Percentiles rank a stretch among this genome's conserved stretches.
phyloP scores from a whole-genome alignment of 116 monocot genomes.

The Trichopus zeylanicus region DNA sequence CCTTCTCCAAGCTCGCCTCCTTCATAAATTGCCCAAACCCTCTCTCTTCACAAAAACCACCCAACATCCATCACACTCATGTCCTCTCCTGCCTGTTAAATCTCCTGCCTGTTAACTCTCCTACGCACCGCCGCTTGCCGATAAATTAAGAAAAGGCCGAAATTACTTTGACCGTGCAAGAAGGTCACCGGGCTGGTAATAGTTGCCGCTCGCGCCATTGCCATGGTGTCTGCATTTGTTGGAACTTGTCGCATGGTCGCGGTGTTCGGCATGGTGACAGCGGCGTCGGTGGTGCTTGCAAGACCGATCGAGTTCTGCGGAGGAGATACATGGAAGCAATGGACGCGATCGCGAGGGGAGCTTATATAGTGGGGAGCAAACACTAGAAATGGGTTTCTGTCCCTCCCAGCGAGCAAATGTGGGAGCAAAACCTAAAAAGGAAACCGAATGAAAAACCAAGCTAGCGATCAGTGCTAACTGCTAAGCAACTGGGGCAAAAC shows the following conservation, averaged over 20 bases:
- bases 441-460: too few species aligned
- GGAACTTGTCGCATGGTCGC: constrained; percentile 13
- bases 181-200: constrained; percentile 11
- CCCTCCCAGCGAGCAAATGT: too few species aligned
- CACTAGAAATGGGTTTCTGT: too few species aligned
- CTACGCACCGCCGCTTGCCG: constrained; percentile 19
- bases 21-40: constrained; percentile 52
- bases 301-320: background rate
- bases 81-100: constrained; percentile 23
- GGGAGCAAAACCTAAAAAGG: too few species aligned
- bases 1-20: constrained; percentile 17
- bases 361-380: constrained; percentile 62
- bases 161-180: constrained; percentile 9
- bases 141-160: constrained; percentile 9
- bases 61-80: constrained; percentile 29
- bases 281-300: background rate
- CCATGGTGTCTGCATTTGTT: constrained; percentile 14
- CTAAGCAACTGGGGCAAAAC: too few species aligned
- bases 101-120: too few species aligned
- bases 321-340: constrained; percentile 9
- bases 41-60: constrained; percentile 24
- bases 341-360: constrained; percentile 66
- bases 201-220: constrained; percentile 8
- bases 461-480: too few species aligned
- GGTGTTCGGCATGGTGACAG: background rate